Conservation (phyloP, 768 basidiomycete genomes). For the Hypholoma fasciculare region DNA sequence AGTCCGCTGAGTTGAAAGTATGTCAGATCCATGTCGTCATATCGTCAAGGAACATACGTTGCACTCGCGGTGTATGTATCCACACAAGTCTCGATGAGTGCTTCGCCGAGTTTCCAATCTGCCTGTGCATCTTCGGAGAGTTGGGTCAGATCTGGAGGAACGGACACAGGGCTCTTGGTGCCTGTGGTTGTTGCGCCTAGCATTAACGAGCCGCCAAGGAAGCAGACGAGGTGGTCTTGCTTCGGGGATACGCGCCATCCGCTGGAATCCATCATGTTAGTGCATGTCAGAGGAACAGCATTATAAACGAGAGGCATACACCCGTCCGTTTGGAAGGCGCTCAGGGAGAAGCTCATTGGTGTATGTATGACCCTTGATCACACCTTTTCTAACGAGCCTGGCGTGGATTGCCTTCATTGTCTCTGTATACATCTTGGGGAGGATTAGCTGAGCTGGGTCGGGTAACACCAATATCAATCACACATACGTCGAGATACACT, state of each 20-base stretch:
- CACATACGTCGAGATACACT: slow-evolving; percentile 69
- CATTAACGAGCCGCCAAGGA: slow-evolving; percentile 90
- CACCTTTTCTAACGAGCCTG: slow-evolving; percentile 67
- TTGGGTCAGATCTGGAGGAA: slow-evolving; percentile 63
- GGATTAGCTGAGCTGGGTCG: not conserved
- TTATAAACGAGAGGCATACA: not conserved
- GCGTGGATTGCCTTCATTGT: slow-evolving; percentile 82
- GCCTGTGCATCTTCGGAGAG: slow-evolving; percentile 62
- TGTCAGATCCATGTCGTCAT: slow-evolving; percentile 18
- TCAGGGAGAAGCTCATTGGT: slow-evolving; percentile 82
- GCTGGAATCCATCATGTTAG: slow-evolving; percentile 33
- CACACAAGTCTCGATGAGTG: slow-evolving; percentile 86
- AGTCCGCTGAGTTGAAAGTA: slow-evolving; percentile 56
- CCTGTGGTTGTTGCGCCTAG: slow-evolving; percentile 78
- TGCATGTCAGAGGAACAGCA: not conserved
- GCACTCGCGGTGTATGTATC: slow-evolving; percentile 71
- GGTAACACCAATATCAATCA: not conserved
- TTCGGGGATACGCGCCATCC: slow-evolving; percentile 75
- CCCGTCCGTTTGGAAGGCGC: slow-evolving; percentile 28
- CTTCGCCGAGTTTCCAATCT: slow-evolving; percentile 84
- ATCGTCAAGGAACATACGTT: slow-evolving; percentile 54
- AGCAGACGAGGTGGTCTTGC: slow-evolving; percentile 96
- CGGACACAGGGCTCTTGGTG: slow-evolving; percentile 46
- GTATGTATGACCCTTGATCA: slow-evolving; percentile 59
- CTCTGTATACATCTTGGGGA: slow-evolving; percentile 76